phyloP scores from a whole-genome alignment of 1,284 basidiomycete species.

The Malassezia psittaci region DNA sequence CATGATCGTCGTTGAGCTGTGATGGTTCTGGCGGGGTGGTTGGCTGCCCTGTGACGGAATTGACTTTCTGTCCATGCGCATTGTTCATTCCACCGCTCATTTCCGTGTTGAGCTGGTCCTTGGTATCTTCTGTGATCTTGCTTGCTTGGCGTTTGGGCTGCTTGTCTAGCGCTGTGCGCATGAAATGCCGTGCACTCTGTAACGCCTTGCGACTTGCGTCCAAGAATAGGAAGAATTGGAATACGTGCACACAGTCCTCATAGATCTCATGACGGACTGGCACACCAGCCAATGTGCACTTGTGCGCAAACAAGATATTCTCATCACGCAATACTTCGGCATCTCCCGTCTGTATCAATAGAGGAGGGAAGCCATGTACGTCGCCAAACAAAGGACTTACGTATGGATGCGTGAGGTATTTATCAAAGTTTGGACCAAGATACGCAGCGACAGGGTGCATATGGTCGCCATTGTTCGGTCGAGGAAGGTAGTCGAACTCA shows the following conservation, averaged over 20 bases:
- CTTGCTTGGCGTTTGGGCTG: slow-evolving; percentile 24
- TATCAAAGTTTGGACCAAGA: slow-evolving; percentile 68
- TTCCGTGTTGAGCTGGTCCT: slow-evolving; percentile 31
- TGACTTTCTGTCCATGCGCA: slow-evolving; percentile 21
- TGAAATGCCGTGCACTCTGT: slow-evolving; percentile 45
- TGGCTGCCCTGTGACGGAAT: neutral
- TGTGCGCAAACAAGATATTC: slow-evolving; percentile 82
- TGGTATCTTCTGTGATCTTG: slow-evolving; percentile 59
- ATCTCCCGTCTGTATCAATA: slow-evolving; percentile 87
- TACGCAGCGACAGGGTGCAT: slow-evolving; percentile 88
- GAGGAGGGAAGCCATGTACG: slow-evolving; percentile 71
- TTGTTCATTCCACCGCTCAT: slow-evolving; percentile 33
- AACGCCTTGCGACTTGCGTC: slow-evolving; percentile 46
- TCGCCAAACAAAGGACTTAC: slow-evolving; percentile 82
- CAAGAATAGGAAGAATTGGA: slow-evolving; percentile 46
- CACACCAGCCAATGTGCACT: slow-evolving; percentile 77
- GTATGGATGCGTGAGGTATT: slow-evolving; percentile 89
- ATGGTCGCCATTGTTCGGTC: slow-evolving; percentile 62
- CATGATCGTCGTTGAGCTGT: neutral
- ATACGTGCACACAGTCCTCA: slow-evolving; percentile 63
- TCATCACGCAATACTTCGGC: slow-evolving; percentile 89
- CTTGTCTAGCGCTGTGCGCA: slow-evolving; percentile 44
- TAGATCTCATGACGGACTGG: slow-evolving; percentile 82
- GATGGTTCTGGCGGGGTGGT: slow-evolving; percentile 5
- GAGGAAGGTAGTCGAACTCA: slow-evolving; percentile 51